Evolutionary conservation across 2,329 filamentous ascomycete species (phyloP).

Genomic region (Fulvia fulva): DNA sequence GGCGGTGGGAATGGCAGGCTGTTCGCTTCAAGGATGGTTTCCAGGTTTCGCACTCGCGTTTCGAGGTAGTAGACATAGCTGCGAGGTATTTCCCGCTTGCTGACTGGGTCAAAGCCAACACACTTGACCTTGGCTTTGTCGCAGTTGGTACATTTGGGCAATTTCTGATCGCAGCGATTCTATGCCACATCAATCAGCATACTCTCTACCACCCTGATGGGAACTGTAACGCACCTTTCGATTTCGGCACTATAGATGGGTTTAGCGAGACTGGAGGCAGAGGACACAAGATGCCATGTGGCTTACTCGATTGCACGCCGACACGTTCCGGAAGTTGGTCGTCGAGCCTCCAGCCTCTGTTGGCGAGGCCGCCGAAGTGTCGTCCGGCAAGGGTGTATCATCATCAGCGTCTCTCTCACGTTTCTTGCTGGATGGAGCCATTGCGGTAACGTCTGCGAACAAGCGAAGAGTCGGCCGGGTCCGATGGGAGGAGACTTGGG

Average conservation of each 20-base stretch:
- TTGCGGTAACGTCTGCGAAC: neutral
- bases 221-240: constrained; percentile 55
- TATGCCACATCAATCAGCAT: constrained; percentile 1
- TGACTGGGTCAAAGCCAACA: constrained; percentile 94
- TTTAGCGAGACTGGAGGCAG: neutral
- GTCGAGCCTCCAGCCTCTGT: constrained; percentile 47
- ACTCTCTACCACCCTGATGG: too few species aligned
- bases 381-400: constrained; percentile 3
- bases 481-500: constrained; percentile 1
- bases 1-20: constrained; percentile 69
- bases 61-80: constrained; percentile 96
- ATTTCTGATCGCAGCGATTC: constrained; percentile 89
- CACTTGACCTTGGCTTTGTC: constrained; percentile 89
- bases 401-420: constrained; percentile 14
- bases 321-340: constrained; percentile 63
- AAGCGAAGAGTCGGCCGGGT: neutral
- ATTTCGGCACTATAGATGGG: constrained; percentile 61
- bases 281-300: neutral
- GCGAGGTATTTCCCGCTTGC: constrained; percentile 83
- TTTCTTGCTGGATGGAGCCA: constrained; percentile 14
- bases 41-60: constrained; percentile 76
- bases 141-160: constrained; percentile 86
- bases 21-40: constrained; percentile 66
- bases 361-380: constrained; percentile 7
- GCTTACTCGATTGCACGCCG: constrained; percentile 72